These are phyloP conservation scores for Trichoderma arundinaceum DNA, from an alignment of 2,329 filamentous ascomycete genomes.

Conservation along the genomic window DNA sequence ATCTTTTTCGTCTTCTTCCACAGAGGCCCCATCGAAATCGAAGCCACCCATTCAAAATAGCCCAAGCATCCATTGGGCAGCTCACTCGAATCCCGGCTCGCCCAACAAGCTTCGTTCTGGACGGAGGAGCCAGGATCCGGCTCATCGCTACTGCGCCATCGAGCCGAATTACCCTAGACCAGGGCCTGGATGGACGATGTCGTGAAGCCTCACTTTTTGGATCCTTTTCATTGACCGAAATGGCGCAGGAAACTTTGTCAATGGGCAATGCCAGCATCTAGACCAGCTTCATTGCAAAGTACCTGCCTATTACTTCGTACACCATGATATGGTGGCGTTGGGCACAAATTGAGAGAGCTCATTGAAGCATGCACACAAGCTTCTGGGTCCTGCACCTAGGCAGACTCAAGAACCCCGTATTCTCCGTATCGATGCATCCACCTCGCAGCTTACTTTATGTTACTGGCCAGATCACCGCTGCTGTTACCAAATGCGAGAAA, in stretches of 20 bases:
- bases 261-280: too few species aligned
- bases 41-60: background rate
- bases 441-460: background rate
- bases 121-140: too few species aligned
- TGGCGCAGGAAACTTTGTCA: background rate
- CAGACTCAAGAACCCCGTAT: slow-evolving; percentile 1
- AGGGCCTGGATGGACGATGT: background rate
- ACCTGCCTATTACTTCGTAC: too few species aligned
- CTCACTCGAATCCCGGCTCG: background rate
- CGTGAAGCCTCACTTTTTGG: slow-evolving; percentile 21
- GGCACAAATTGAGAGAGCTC: background rate
- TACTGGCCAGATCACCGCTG: slow-evolving; percentile 1
- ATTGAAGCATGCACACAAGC: background rate
- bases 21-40: background rate
- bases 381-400: slow-evolving; percentile 5
- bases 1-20: background rate
- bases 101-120: background rate
- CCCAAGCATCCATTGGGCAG: background rate
- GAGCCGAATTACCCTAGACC: slow-evolving; percentile 26
- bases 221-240: slow-evolving; percentile 7
- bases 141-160: slow-evolving; percentile 7
- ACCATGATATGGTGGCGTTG: background rate
- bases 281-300: too few species aligned
- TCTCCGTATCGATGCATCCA: slow-evolving; percentile 4
- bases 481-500: background rate